Conservation (phyloP, 768 basidiomycete species). For the Postia placenta region DNA sequence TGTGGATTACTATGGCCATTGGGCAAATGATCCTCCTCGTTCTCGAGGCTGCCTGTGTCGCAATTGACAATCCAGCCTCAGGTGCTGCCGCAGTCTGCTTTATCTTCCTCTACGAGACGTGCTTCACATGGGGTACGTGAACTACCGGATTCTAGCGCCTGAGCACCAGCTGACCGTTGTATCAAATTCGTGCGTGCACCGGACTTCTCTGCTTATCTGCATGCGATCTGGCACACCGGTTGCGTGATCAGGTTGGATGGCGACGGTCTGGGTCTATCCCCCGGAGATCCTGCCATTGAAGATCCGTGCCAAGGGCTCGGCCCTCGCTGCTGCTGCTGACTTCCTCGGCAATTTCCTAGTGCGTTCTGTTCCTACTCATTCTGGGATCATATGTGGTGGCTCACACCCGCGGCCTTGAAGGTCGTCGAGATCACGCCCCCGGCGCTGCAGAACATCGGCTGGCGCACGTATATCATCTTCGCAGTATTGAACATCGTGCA, state of each 20-base stretch:
- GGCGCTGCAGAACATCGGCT: constrained; percentile 37
- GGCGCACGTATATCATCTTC: constrained; percentile 41
- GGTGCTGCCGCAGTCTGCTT: constrained; percentile 26
- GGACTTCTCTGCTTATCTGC: background rate
- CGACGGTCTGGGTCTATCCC: constrained; percentile 7
- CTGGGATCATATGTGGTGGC: no score
- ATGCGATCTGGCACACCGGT: background rate
- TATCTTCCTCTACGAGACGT: constrained; percentile 27
- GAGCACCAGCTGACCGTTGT: no score
- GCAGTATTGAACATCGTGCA: constrained; percentile 39
- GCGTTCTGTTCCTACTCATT: background rate
- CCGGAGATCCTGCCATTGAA: constrained; percentile 8
- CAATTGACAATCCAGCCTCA: background rate
- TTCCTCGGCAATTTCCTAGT: constrained; percentile 9
- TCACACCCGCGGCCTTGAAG: background rate
- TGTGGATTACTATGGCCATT: constrained; percentile 32
- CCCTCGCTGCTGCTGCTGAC: constrained; percentile 5
- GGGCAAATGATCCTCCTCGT: constrained; percentile 20
- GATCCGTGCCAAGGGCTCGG: constrained; percentile 7
- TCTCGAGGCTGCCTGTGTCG: constrained; percentile 5
- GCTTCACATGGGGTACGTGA: constrained; percentile 34
- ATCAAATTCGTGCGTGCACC: no score
- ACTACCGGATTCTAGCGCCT: no score
- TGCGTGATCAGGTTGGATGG: constrained; percentile 8
- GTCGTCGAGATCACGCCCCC: constrained; percentile 38